Evolutionary conservation across 371 early-diverging fungal genomes (phyloP).

Genomic region (Mucor saturninus): DNA sequence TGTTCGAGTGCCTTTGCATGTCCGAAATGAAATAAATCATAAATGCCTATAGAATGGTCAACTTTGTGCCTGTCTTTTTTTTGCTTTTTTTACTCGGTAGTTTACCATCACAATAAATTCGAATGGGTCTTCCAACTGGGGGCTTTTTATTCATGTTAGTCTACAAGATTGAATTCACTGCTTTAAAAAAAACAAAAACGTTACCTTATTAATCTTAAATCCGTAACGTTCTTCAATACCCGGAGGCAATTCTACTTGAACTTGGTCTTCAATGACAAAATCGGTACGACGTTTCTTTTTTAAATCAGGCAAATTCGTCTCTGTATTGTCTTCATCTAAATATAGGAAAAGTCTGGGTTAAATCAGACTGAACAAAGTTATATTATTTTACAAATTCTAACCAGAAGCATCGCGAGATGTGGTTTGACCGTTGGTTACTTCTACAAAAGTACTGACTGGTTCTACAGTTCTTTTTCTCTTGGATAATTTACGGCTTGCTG

Average conservation of each 20-base stretch:
- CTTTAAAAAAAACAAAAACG: background rate
- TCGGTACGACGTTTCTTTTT: conserved; percentile 24
- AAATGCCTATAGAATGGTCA: conserved; percentile 66
- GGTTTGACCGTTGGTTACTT: conserved; percentile 24
- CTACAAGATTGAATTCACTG: no score
- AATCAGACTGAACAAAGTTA: background rate
- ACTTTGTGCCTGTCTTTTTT: no score
- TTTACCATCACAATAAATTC: conserved; percentile 88
- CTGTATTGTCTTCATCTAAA: conserved; percentile 38
- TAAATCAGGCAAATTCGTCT: background rate
- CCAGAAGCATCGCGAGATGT: conserved; percentile 38
- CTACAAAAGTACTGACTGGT: conserved; percentile 5
- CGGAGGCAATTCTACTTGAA: conserved; percentile 22
- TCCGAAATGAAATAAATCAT: conserved; percentile 96
- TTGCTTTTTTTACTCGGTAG: background rate
- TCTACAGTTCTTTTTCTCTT: conserved; percentile 22
- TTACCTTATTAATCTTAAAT: conserved; percentile 36
- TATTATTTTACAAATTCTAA: conserved; percentile 7
- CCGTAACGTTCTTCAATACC: conserved; percentile 38
- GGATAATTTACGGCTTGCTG: conserved; percentile 9
- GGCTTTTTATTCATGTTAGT: conserved; percentile 38
- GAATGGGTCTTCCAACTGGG: conserved; percentile 77
- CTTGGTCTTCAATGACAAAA: conserved; percentile 23
- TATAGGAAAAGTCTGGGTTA: background rate
- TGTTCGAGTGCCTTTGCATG: conserved; percentile 94